Base-by-base conservation (phyloP, 768 basidiomycete genomes). In the Kwoniella sp. region DNA sequence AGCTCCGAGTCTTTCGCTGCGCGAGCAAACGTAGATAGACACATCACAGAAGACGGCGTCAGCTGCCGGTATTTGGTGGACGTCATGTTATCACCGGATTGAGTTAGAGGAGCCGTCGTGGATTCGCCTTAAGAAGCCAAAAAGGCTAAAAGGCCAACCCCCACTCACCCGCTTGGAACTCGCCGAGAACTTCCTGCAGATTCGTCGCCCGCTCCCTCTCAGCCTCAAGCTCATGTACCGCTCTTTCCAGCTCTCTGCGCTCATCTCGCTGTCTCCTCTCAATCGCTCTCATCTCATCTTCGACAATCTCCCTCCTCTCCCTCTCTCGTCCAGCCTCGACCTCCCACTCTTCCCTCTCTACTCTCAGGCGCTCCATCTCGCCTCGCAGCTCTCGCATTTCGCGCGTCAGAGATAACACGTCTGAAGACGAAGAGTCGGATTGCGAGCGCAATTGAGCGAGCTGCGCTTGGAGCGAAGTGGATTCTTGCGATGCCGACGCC, bases 1-100 rank as follows among this genome's bases (percentile, higher is more conserved):
- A 96, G 83, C 78, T 99, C 95, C 62, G 89, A 88, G 58, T 96
- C 93, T 81, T 92, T 96, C 0, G 89, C 93, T 96, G 75, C 22
- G 41, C 17, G 11, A 45, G 34, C 34, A 37, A 37, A 7, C 7
- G 13, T 5, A 37, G 48, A 8, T 5, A 8, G 20, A 8, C 8
- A 50, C 25, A 50, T 50, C 5, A 25, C 48, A 50, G 4, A 13
- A 54, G 52, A 51, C 11, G 7, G 52, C 28, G 52, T 53, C 52
- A 53, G 52, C 20, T 55, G 26, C 8, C n/a, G n/a, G n/a, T n/a
- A n/a, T n/a, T n/a, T n/a, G n/a, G n/a, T n/a, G n/a, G n/a, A n/a
- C n/a, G n/a, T n/a, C n/a, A n/a, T n/a, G n/a, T n/a, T n/a, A n/a
- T 37, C 34, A 37, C 34, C 34, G 5, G 34, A 37, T n/a, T n/a